Evolutionary conservation across 257 asterid species (phyloP).

Genomic region (Solanum pennellii): DNA sequence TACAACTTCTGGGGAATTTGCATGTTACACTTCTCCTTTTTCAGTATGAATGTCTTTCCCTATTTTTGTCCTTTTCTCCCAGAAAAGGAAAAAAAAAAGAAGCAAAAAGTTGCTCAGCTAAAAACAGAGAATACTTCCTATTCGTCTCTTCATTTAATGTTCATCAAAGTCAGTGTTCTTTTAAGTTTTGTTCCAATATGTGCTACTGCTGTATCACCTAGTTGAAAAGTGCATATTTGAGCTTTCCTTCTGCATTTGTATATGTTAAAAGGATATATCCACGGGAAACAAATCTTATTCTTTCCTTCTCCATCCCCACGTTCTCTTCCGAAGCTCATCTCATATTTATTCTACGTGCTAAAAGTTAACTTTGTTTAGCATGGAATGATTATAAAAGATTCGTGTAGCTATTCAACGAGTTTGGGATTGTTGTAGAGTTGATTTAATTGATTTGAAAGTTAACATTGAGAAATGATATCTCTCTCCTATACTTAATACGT

Average conservation of each 20-base stretch:
- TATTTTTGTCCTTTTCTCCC: neutral
- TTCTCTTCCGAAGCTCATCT: neutral
- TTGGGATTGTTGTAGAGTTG: neutral
- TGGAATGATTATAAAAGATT: neutral
- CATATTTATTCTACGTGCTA: neutral
- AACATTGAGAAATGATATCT: neutral
- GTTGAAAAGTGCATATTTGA: neutral
- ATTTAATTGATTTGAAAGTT: neutral
- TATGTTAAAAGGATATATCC: neutral
- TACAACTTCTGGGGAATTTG: neutral
- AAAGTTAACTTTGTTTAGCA: neutral
- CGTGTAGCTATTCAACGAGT: neutral
- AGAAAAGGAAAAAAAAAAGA: neutral
- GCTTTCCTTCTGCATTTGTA: neutral
- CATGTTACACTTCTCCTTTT: neutral
- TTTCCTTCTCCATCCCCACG: neutral
- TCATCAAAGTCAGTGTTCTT: neutral
- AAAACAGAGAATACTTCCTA: neutral
- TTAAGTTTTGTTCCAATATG: neutral
- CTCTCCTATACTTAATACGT: neutral
- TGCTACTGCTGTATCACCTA: neutral
- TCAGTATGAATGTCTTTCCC: neutral
- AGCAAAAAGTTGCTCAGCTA: neutral
- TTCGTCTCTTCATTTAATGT: neutral
- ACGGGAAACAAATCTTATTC: neutral